Evolutionary conservation across 129 eudicot genomes (phyloP), one percentile per base, ranked within the genome.

Genomic region (Saposhnikovia divaricata): DNA sequence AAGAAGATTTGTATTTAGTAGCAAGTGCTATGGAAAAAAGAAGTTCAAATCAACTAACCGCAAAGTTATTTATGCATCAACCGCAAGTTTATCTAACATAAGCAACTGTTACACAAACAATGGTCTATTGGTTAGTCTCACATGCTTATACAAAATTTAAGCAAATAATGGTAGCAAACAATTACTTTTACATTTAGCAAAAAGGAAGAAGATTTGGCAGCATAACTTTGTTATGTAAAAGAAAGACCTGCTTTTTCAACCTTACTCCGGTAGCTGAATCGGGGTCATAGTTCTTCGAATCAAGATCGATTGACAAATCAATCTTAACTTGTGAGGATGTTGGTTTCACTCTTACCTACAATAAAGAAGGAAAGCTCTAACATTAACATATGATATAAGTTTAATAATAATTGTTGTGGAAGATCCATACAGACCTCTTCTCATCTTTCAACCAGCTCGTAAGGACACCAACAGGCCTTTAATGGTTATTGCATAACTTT

Each of bases 401-500:
- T 45, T 12, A 4, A 74, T 74, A 6, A 25, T 34, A 71, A 43
- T 25, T 74, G 6, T 18, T 39, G 40, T 78, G 34, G 27, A 34
- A 25, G 38, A 50, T 75, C 38, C 19, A 57, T 53, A 43, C 84
- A 7, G 76, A 95, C 98, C 97, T 87, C 87, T 77, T 88, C 85
- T 57, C 97, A 94, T 55, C 88, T 86, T 9, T 90, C 91, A 21
- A 90, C 98, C 72, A 92, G 82, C 65, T 89, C 98, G 66, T 92
- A 95, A 40, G 47, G 47, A 45, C 47, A 10, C 47, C 47, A 45
- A 45, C 12, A 21, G 19, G 91, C 90, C 84, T 93, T 85, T 43
- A 95, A 75, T 28, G 98, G 98, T 85, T 87, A 95, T 79, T 92
- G 97, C 86, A 92, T 72, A 59, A 92, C 88, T 77, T 90, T 90